Conservation (phyloP, 345 rosid genomes). For the Cardamine resedifolia region DNA sequence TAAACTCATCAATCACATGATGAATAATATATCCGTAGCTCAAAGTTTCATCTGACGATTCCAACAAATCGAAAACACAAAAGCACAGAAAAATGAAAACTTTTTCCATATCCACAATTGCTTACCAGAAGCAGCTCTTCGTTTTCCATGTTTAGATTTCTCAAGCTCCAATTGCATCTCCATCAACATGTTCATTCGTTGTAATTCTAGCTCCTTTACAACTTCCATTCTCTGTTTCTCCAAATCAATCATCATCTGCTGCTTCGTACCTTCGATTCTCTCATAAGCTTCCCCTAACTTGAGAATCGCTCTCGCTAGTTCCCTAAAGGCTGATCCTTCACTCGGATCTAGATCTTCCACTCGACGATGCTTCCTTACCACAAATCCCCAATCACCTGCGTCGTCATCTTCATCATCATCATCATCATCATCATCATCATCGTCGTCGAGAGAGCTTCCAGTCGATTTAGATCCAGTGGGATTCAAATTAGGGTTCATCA, state of each 20-base stretch:
- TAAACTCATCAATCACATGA: slow-evolving; percentile 5
- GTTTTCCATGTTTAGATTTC: slow-evolving; percentile 48
- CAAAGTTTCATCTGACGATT: slow-evolving; percentile 2
- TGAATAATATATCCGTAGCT: background rate
- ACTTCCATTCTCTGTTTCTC: slow-evolving; percentile 80
- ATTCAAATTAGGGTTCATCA: slow-evolving; percentile 22
- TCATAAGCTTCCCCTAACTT: slow-evolving; percentile 68
- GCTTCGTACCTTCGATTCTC: slow-evolving; percentile 64
- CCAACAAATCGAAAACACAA: background rate
- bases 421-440: slow-evolving; percentile 41
- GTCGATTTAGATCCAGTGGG: slow-evolving; percentile 34
- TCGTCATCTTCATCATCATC: slow-evolving; percentile 52
- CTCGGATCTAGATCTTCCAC: slow-evolving; percentile 44
- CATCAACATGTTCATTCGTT: slow-evolving; percentile 68
- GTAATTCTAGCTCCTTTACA: slow-evolving; percentile 66
- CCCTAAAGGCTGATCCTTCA: slow-evolving; percentile 50
- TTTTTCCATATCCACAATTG: background rate
- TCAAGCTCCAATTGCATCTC: slow-evolving; percentile 68
- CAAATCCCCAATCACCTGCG: slow-evolving; percentile 44
- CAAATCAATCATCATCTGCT: slow-evolving; percentile 66
- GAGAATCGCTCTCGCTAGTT: slow-evolving; percentile 60
- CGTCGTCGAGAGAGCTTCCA: slow-evolving; percentile 51
- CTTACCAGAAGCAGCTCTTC: slow-evolving; percentile 37
- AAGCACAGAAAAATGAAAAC: slow-evolving; percentile 16
- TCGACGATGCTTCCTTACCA: slow-evolving; percentile 45